Percentiles rank a stretch among this genome's conserved stretches.
These are phyloP conservation scores for Coemansia sp. DNA, from an alignment of 192 early-diverging fungal genomes.

Conservation along the genomic window DNA sequence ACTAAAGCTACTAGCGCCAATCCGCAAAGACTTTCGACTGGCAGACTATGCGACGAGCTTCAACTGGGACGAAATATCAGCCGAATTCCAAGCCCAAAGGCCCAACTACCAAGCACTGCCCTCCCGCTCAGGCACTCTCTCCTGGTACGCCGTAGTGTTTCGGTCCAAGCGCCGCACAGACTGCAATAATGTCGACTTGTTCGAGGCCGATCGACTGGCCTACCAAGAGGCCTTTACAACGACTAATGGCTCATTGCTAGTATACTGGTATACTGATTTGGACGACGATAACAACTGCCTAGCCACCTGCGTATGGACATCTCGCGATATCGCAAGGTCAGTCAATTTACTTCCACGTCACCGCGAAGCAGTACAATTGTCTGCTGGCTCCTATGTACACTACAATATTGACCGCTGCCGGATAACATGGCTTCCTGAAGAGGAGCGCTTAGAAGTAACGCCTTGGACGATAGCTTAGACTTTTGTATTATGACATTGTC, in stretches of 20 bases:
- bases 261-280: constrained; percentile 48
- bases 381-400: constrained; percentile 42
- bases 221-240: constrained; percentile 41
- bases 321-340: constrained; percentile 37
- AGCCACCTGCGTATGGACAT: constrained; percentile 50
- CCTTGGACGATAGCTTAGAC: constrained; percentile 4
- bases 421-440: constrained; percentile 16
- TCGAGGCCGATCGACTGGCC: constrained; percentile 38
- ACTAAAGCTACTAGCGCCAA: constrained; percentile 23
- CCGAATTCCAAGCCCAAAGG: constrained; percentile 15
- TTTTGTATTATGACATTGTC: background rate
- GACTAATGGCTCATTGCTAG: constrained; percentile 39
- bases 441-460: background rate
- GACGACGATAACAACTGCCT: constrained; percentile 46
- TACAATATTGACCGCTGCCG: constrained; percentile 43
- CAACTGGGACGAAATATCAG: constrained; percentile 39
- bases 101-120: background rate
- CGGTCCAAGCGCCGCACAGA: constrained; percentile 39
- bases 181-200: constrained; percentile 44
- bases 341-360: constrained; percentile 43
- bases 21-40: constrained; percentile 23
- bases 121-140: background rate
- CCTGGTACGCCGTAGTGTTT: constrained; percentile 53
- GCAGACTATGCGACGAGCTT: constrained; percentile 42
- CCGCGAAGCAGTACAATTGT: constrained; percentile 28